Evolutionary conservation across 75 land plant species (phyloP), one percentile per base, ranked within the genome.

Genomic region (Pinus taeda): DNA sequence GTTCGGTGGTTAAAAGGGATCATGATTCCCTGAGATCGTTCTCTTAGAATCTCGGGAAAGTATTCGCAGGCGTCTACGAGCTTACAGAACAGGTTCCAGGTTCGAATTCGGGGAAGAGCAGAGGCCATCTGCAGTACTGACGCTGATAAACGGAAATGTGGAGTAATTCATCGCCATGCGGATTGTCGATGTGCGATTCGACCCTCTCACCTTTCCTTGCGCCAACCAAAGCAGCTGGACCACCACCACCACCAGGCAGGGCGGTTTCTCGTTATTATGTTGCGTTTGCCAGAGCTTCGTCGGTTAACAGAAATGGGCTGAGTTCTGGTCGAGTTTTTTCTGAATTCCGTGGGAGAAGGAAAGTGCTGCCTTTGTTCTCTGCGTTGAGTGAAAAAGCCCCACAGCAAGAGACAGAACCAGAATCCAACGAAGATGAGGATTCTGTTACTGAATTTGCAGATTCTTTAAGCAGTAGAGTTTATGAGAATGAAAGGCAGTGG

Each of bases 401-500:
- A 49, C 55, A 49, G 11, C 55, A 49, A 49, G 55, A 49, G 20
- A 62, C 24, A 0, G 64, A 62, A 62, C 8, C 24, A 24, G 64
- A n/a, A 49, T 13, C 15, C 3, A 26, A 6, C 20, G 39, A 14
- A 7, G 71, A 15, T 30, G 18, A 9, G 1, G 22, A 73, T 14
- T 11, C 22, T 73, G 71, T 76, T 73, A 76, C 71, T 71, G 79
- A 63, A 59, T 59, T 57, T 22, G 74, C 55, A 22, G 24, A 60
- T 67, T 60, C 78, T 29, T 62, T 60, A 57, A 71, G 79, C 6
- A 45, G 24, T 3, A 76, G 79, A 1, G 39, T 79, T 75, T 76
- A 72, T 57, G 83, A 92, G 79, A 86, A 55, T 22, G 39, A 74
- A 37, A 81, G 62, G 9, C 81, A 79, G 88, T 88, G 89, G 87